Base-by-base conservation (phyloP, 257 asterid genomes). In the Nicotiana knightiana region DNA sequence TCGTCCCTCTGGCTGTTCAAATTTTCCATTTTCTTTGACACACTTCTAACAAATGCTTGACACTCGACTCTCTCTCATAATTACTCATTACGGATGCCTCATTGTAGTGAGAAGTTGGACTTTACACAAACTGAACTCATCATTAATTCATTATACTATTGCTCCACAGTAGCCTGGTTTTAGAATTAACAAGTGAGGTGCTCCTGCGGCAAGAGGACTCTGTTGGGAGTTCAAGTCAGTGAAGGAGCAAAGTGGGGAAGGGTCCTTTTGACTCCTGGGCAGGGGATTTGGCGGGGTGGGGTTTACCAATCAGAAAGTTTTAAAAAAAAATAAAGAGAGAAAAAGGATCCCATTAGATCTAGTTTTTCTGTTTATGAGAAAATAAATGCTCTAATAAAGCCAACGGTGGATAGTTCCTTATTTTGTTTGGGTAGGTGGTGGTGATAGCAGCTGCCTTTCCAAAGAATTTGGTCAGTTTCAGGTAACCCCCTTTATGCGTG, bases 241-340 rank as follows among this genome's bases (percentile, higher is more conserved):
- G 5, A 73, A 73, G 61, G 26, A 73, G 39, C 9, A 9, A 73
- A 46, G 46, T 8, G 43, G 79, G 43, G 26, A 48, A 48, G 79
- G 62, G 62, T 9, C 79, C 59, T 73, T 73, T 73, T 48, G 62
- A 73, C 79, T 48, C 62, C 62, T 73, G 62, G 58, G n/a, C 62
- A 26, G 43, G 43, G 39, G 43, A 53, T 30, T 26, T 73, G 62
- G 43, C 16, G 24, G 43, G 24, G 13, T 73, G 63, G 2, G 15
- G 62, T 73, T 73, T 48, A 73, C 26, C 62, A 13, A 70, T 43
- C 7, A 46, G 13, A 53, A 53, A 53, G 24, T 21, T 21, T 21
- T 0, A 18, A 2, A 51, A 3, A 13, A 3, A 53, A 12, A n/a
- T n/a, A n/a, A 51, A 11, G 3, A 70, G 33, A 18, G 15, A 2